These are phyloP conservation scores for Lolium rigidum DNA, from an alignment of 176 grass and related monocot genomes.

Conservation along the genomic window DNA sequence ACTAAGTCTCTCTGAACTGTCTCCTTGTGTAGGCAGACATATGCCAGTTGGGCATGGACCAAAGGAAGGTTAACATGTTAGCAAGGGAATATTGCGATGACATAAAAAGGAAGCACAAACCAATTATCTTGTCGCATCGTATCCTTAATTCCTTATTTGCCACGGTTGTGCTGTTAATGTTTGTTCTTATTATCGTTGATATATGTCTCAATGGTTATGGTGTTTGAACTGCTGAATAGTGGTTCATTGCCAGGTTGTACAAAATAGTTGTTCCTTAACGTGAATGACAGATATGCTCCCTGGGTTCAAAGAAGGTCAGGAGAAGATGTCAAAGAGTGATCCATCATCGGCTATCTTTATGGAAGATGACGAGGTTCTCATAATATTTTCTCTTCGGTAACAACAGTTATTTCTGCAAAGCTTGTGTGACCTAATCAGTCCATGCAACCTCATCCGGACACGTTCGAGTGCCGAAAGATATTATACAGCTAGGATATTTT, in stretches of 20 bases:
- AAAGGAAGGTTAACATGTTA: too few species aligned
- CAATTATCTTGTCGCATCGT: slow-evolving; percentile 95
- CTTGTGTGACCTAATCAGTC: slow-evolving; percentile 18
- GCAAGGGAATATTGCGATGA: neutral
- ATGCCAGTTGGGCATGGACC: too few species aligned
- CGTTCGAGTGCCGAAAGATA: neutral
- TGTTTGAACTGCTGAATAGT: neutral
- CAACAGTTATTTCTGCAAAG: neutral
- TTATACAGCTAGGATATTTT: slow-evolving; percentile 1
- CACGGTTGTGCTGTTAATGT: neutral
- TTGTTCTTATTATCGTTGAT: neutral
- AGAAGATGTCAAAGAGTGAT: too few species aligned
- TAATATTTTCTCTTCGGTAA: neutral
- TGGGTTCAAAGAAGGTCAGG: slow-evolving; percentile 65
- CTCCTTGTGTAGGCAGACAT: slow-evolving; percentile 52
- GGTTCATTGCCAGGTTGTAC: neutral
- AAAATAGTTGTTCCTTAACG: slow-evolving; percentile 23
- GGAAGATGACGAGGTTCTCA: neutral
- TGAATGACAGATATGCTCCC: slow-evolving; percentile 78
- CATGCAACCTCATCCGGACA: neutral
- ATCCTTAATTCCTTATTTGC: slow-evolving; percentile 50
- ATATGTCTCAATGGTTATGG: neutral
- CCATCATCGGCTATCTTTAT: too few species aligned
- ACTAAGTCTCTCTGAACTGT: neutral
- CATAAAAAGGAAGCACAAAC: slow-evolving; percentile 92